Percentiles rank a stretch among this genome's conserved stretches.
phyloP scores from a whole-genome alignment of 202 grass and related monocot species.

The Elaeis oleifera region DNA sequence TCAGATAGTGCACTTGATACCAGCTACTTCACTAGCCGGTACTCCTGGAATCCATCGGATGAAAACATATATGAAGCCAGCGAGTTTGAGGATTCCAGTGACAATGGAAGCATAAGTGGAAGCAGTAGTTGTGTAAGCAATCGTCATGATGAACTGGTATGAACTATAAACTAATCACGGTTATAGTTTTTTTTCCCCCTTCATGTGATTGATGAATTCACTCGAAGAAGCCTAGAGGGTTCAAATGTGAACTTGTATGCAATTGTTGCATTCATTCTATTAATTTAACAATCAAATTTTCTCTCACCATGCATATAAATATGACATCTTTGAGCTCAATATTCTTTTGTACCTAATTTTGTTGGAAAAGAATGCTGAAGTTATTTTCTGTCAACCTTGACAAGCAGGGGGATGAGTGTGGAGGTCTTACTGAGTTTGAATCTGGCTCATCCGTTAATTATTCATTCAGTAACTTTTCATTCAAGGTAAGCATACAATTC shows the following conservation, averaged over 20 bases:
- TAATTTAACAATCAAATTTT: background rate
- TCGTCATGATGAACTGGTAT: conserved; percentile 86
- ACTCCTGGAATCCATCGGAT: conserved; percentile 97
- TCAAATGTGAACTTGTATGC: background rate
- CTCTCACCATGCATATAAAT: background rate
- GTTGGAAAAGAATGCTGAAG: conserved; percentile 7
- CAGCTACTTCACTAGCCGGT: conserved; percentile 97
- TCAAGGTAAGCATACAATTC: conserved; percentile 68
- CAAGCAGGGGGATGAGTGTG: conserved; percentile 63
- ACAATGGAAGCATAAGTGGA: conserved; percentile 89
- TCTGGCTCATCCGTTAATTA: conserved; percentile 73
- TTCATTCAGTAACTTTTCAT: conserved; percentile 99
- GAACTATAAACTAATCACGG: background rate
- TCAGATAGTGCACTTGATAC: conserved; percentile 92
- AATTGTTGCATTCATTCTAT: no score
- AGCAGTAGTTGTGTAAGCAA: conserved; percentile 96
- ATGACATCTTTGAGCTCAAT: no score
- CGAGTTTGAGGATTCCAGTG: conserved; percentile 86
- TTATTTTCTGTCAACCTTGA: conserved; percentile 21
- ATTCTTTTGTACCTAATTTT: conserved; percentile 1
- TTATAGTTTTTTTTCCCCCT: no score
- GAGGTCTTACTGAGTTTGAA: conserved; percentile 76
- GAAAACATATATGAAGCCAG: conserved; percentile 89
- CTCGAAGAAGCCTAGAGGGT: background rate
- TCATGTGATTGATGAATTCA: background rate